Evolutionary conservation across 805 yeast genomes (phyloP).

Genomic region (Candida vaughaniae): DNA sequence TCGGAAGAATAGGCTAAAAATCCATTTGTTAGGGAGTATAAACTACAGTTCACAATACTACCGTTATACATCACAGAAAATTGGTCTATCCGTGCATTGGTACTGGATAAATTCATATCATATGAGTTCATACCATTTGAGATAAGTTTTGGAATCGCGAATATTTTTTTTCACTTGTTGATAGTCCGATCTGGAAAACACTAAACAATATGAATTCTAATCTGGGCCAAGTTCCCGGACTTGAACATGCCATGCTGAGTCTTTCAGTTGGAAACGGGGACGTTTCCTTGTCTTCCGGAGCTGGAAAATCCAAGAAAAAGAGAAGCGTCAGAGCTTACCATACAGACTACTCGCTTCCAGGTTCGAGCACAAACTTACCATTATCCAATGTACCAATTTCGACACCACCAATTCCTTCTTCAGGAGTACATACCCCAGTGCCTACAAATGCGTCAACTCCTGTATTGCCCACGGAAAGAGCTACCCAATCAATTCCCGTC

Average conservation of each 20-base stretch:
- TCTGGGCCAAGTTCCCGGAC: background rate
- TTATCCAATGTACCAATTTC: background rate
- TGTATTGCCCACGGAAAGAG: background rate
- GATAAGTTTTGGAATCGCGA: too few species aligned
- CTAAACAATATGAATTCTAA: background rate
- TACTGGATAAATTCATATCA: too few species aligned
- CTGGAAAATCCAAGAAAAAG: constrained; percentile 25
- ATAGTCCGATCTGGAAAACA: constrained; percentile 1
- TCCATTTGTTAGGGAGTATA: constrained; percentile 39
- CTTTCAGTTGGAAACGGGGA: constrained; percentile 1
- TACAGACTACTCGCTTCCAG: constrained; percentile 17
- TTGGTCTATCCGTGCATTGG: too few species aligned
- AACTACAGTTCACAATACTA: constrained; percentile 25
- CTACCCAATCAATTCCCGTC: background rate
- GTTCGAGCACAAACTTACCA: background rate
- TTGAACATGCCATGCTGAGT: constrained; percentile 3
- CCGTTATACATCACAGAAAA: too few species aligned
- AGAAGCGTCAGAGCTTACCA: constrained; percentile 32
- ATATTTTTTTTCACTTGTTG: too few species aligned
- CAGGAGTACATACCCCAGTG: constrained; percentile 1
- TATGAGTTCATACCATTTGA: too few species aligned
- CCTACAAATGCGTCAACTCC: background rate
- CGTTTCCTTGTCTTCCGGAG: too few species aligned
- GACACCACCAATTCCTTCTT: constrained; percentile 4
- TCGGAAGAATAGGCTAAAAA: constrained; percentile 14